These are phyloP conservation scores for Salix viminalis DNA, from an alignment of 345 rosid genomes.

Conservation along the genomic window DNA sequence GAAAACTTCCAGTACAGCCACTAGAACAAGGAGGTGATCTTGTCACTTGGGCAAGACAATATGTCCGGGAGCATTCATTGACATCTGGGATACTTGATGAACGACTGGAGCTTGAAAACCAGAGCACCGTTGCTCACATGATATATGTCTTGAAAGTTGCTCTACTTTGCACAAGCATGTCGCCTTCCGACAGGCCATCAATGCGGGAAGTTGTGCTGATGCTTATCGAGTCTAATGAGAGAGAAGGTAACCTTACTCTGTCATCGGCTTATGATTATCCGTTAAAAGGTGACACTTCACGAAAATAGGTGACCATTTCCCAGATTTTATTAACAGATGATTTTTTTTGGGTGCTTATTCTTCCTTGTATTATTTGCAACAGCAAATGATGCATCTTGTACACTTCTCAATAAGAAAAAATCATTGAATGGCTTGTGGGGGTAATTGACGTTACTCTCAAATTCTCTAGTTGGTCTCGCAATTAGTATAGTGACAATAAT, in stretches of 20 bases:
- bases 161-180: conserved; percentile 27
- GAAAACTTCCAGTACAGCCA: conserved; percentile 27
- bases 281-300: conserved; percentile 17
- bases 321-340: conserved; percentile 11
- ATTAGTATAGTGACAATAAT: conserved; percentile 5
- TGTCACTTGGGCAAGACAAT: conserved; percentile 19
- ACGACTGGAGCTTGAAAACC: conserved; percentile 25
- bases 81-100: conserved; percentile 22
- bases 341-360: conserved; percentile 15
- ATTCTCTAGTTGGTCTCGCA: conserved; percentile 5
- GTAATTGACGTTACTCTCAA: not conserved
- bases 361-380: conserved; percentile 11
- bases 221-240: conserved; percentile 31
- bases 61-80: conserved; percentile 20
- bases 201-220: conserved; percentile 36
- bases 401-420: conserved; percentile 10
- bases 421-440: conserved; percentile 1
- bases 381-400: conserved; percentile 8
- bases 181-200: conserved; percentile 29
- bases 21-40: conserved; percentile 28
- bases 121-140: conserved; percentile 21
- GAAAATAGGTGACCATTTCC: conserved; percentile 14
- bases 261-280: conserved; percentile 18
- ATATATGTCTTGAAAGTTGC: conserved; percentile 26
- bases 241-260: conserved; percentile 6